Percentiles rank a stretch among this genome's conserved stretches.
phyloP scores from a whole-genome alignment of 73 alveolate genomes.

The Tetrahymena thermophila region DNA sequence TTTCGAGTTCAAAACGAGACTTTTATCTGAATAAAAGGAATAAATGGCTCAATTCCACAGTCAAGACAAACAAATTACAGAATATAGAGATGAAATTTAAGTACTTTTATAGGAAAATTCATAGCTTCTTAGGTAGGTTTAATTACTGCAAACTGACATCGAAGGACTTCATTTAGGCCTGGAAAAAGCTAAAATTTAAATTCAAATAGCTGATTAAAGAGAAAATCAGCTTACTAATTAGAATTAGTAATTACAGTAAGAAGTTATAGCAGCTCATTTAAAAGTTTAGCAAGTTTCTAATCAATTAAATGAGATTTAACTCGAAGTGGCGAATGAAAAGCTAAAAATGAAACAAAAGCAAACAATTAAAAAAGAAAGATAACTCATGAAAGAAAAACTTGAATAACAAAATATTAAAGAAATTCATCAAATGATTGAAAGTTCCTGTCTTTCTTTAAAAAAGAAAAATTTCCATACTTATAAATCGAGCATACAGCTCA shows the following conservation, averaged over 20 bases:
- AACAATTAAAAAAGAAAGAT: neutral
- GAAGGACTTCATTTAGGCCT: neutral
- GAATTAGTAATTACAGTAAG: neutral
- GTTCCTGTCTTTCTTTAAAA: neutral
- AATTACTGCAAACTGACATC: neutral
- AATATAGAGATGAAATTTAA: neutral
- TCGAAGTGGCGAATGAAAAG: neutral
- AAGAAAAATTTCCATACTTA: neutral
- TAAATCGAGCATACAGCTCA: neutral
- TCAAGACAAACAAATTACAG: neutral
- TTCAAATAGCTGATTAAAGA: neutral
- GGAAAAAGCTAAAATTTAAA: neutral
- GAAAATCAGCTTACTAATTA: neutral
- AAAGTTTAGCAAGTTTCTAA: neutral
- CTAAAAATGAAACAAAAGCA: neutral
- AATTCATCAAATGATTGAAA: neutral
- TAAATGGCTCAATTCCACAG: neutral
- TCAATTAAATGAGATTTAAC: neutral
- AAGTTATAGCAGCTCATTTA: neutral
- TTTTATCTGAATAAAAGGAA: neutral
- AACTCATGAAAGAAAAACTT: neutral
- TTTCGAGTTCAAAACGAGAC: neutral
- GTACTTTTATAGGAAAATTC: neutral
- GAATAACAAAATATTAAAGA: neutral
- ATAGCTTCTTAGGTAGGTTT: neutral